Evolutionary conservation across 345 rosid genomes (phyloP), one percentile per base, ranked within the genome.

Genomic region (Euphorbia peplus): DNA sequence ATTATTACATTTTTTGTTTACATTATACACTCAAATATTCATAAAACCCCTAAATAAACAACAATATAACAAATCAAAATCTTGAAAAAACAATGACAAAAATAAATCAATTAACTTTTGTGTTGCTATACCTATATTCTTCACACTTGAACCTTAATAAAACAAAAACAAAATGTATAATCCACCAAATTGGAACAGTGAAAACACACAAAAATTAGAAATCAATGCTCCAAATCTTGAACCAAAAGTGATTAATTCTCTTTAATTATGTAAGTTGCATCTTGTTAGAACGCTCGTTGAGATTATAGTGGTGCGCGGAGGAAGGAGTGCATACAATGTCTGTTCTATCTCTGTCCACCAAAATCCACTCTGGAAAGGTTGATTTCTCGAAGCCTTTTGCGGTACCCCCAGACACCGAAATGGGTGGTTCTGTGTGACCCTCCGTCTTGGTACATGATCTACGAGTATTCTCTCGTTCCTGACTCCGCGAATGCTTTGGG

Each of bases 401-500:
- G 37, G 37, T 32, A 6, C 37, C 37, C 6, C 37, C 37, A 6
- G 37, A 2, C 37, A 32, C 37, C 6, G 37, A 32, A 32, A 32
- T 32, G n/a, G n/a, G n/a, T n/a, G n/a, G n/a, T n/a, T 6, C 37
- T 2, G 4, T 32, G 37, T 32, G 37, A 32, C 6, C 37, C 37
- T 32, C 37, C 37, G 37, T 32, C 6, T 32, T 3, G 37, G 37
- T 2, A 32, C 4, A 32, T 3, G 6, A 6, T 32, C 37, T 32
- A 3, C 37, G 37, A 32, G 37, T 32, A 32, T 32, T 32, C 3
- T 6, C 37, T 32, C 37, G 3, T 32, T 32, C 37, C 6, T 32
- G 37, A 32, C 37, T 32, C 37, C 37, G 37, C 37, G 37, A 32
- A 3, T 32, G 77, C 37, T 76, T 88, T 21, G 97, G 88, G 58